Base-by-base conservation (phyloP, 768 basidiomycete genomes). In the Gloeostereum incarnatum region DNA sequence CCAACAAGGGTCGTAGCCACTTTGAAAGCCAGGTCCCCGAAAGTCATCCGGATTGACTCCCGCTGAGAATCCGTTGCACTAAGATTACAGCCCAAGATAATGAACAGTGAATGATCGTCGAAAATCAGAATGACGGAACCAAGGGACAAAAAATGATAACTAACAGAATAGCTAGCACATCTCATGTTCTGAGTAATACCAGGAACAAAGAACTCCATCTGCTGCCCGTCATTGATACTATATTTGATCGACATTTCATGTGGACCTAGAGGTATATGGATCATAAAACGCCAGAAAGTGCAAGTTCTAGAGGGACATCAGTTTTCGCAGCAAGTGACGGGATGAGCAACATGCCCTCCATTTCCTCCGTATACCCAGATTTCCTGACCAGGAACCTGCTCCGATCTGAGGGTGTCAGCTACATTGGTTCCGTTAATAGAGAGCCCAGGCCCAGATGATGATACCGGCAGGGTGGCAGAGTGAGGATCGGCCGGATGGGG, bases 201-300 rank as follows among this genome's bases (percentile, higher is more conserved):
- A 0, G 96, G 93, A 10, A 98, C 81, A 54, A 73, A 78, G 56
- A 99, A 99, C 24, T 74, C 70, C 35, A 89, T 63, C 43, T 73
- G 68, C 35, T 82, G 75, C 2, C 92, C 84, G 7, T 73, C 62
- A 55, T 98, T 97, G 50, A 99, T 67, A 38, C 71, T 71, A 58
- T 99, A 99, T 39, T 61, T 67, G 36, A 98, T 69, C 35, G 66
- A 61, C 71, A 91, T 84, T 61, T 94, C 88, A 25, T 65, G 62
- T 6, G 64, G 59, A 1, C 69, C 67, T 2, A 97, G 57, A 0
- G 89, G 90, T 39, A 99, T 69, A 45, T 81, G 76, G 34, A 97
- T 75, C 51, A 80, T 67, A 62, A 97, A 97, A 38, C 94, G 72
- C 86, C 91, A 98, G 64, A 99, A 99, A 1, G 89, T 89, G 53